These are phyloP conservation scores for Protomyces arabidopsidicola DNA, from an alignment of 1,139 yeast species.

Conservation along the genomic window DNA sequence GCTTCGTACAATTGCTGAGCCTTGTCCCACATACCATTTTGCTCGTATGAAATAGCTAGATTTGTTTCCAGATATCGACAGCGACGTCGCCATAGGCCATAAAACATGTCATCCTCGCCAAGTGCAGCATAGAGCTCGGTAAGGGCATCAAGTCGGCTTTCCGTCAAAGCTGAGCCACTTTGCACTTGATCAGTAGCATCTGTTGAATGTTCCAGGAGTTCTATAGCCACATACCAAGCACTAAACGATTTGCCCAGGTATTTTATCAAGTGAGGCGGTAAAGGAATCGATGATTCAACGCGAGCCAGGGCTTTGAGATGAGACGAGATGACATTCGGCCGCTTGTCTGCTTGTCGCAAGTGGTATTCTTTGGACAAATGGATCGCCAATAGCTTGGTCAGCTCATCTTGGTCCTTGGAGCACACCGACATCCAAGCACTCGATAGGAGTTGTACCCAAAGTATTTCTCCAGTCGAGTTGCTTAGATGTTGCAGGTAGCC, in stretches of 20 bases:
- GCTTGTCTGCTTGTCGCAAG: conserved; percentile 74
- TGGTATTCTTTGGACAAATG: conserved; percentile 87
- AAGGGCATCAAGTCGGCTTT: conserved; percentile 84
- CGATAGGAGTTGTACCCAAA: conserved; percentile 85
- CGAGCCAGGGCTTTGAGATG: conserved; percentile 69
- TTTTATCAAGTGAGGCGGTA: conserved; percentile 94
- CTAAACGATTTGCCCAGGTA: conserved; percentile 81
- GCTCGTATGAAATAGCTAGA: conserved; percentile 89
- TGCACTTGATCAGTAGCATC: conserved; percentile 49
- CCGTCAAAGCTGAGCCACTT: conserved; percentile 54
- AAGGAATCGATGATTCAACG: conserved; percentile 59
- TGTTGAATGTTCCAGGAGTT: conserved; percentile 62
- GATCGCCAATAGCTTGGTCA: conserved; percentile 71
- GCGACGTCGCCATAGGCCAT: conserved; percentile 94
- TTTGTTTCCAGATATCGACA: conserved; percentile 92
- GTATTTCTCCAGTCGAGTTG: conserved; percentile 69
- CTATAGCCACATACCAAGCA: conserved; percentile 88
- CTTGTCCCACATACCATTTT: conserved; percentile 89
- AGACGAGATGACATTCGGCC: conserved; percentile 84
- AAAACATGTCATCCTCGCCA: conserved; percentile 94
- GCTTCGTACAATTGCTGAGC: conserved; percentile 92
- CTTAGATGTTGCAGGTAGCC: conserved; percentile 79
- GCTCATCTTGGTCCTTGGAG: conserved; percentile 74
- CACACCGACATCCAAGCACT: conserved; percentile 69
- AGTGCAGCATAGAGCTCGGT: conserved; percentile 82